Base-by-base conservation (phyloP, 208 protist genomes). In the Crithidia acanthocephali region DNA sequence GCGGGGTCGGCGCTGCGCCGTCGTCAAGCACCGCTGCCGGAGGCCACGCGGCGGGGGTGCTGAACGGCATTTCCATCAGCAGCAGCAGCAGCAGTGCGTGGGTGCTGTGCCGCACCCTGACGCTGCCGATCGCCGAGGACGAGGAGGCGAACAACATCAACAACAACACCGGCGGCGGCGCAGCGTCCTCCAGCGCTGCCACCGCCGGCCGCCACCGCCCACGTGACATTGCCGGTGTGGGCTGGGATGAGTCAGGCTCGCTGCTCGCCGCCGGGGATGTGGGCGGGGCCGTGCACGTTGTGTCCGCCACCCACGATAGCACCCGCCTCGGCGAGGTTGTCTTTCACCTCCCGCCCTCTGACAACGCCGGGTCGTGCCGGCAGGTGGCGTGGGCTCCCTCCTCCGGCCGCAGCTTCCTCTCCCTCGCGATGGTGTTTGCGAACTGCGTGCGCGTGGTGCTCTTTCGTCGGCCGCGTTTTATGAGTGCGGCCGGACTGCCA, bases 361-460 rank as follows among this genome's bases (percentile, higher is more conserved):
- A 37, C 25, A 58, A 16, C 32, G 37, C 52, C 28, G 72, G 28
- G 52, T 37, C 59, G n/a, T 80, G 80, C 53, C 79, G 55, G 30
- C 88, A 93, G 40, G 83, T 96, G 8, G 65, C 79, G 20, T 96
- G 91, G 89, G 59, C 91, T 3, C 91, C 91, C 16, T 82, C 77
- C 2, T 82, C 89, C 6, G 91, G 91, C 16, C 81, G 87, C 30
- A 96, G 89, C 74, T 96, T 93, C 60, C 67, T 91, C 58, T 79
- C 85, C 11, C 81, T 96, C 20, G 86, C 88, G 23, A 81, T 84
- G 33, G 86, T 91, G 4, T 79, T 79, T 48, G 47, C 74, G 18
- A 69, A 81, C 25, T 66, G 70, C 27, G 76, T 96, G 25, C 73
- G 65, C 0, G 45, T 96, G 15, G 51, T 88, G 4, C 79, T 96